Percentiles rank a stretch among this genome's conserved stretches.
Conservation (phyloP, 257 asterid genomes). For the Ajuga chamaepitys region DNA sequence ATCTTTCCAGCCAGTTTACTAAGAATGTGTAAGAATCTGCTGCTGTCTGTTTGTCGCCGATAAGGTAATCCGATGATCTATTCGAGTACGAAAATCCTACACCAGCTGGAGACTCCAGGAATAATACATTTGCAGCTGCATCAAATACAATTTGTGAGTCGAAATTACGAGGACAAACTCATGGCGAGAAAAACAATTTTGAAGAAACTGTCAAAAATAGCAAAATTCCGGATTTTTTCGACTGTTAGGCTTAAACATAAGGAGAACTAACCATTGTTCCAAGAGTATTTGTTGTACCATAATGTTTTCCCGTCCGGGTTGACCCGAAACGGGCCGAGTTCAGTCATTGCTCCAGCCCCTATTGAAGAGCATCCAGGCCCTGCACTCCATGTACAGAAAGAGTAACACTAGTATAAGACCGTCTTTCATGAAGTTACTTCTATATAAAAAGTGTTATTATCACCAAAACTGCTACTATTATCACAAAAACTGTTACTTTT, state of each 20-base stretch:
- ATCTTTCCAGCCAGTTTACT: constrained; percentile 64
- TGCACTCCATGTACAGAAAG: constrained; percentile 3
- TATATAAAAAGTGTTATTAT: too few relatives aligned
- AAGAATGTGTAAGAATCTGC: constrained; percentile 47
- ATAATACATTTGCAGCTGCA: constrained; percentile 66
- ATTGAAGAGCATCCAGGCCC: constrained; percentile 90
- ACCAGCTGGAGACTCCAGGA: constrained; percentile 72
- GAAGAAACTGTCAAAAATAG: too few relatives aligned
- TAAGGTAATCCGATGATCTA: constrained; percentile 42
- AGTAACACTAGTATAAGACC: too few relatives aligned
- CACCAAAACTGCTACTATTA: too few relatives aligned
- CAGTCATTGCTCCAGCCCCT: constrained; percentile 60
- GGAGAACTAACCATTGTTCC: constrained; percentile 48
- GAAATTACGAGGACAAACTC: too few relatives aligned
- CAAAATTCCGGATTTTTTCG: too few relatives aligned
- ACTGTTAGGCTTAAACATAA: neutral
- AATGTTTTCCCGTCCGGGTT: constrained; percentile 52
- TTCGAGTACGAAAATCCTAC: constrained; percentile 78
- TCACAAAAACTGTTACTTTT: too few relatives aligned
- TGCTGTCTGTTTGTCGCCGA: constrained; percentile 48
- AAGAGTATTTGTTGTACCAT: constrained; percentile 42
- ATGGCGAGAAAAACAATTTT: too few relatives aligned
- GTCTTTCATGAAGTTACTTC: too few relatives aligned
- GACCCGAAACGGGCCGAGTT: constrained; percentile 63
- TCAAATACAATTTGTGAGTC: too few relatives aligned